Evolutionary conservation across 305 asterid species (phyloP), one percentile per base, ranked within the genome.

Genomic region (Caryopteris hybrid): DNA sequence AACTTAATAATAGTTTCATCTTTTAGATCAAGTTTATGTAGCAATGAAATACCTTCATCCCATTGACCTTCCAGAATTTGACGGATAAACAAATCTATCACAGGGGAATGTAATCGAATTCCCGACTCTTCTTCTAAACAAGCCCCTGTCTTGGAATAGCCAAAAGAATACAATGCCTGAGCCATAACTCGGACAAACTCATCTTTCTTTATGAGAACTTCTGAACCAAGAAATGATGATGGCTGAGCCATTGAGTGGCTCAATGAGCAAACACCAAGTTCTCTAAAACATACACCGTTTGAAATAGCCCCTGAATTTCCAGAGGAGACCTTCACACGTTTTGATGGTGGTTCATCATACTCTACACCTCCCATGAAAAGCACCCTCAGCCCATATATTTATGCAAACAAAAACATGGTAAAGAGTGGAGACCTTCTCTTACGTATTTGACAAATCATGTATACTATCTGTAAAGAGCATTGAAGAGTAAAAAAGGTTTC

Each of bases 311-410:
- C 65, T 64, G 74, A 73, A 60, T 70, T 76, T 68, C 63, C 79
- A 39, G 88, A 83, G 75, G 88, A 78, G 64, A 86, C 83, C 79
- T 89, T 92, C 88, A 83, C 88, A 66, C 98, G 96, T 70, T 92
- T 92, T 67, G 93, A 77, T 64, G 90, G 89, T 74, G 95, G 95
- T 76, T 81, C 95, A 69, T 85, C 85, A 74, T 82, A 87, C 77
- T 84, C 89, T 81, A 80, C 85, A 84, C 86, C 90, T 84, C 95
- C 95, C 96, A 89, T 85, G 90, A 84, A 85, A 87, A 80, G 83
- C 71, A 71, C 76, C 77, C 82, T 87, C 92, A 89, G 85, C 86
- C 96, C 95, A 85, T 87, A 80, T 68, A 87, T 82, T 74, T 57
- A 74, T 61, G 66, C 59, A 73, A 65, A 60, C n/a, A 34, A 66